A percentile compares a stretch with the other conserved stretches of the same genome.
These are phyloP conservation scores for Hippophae gyantsensis DNA, from an alignment of 306 rosid genomes.

Conservation along the genomic window DNA sequence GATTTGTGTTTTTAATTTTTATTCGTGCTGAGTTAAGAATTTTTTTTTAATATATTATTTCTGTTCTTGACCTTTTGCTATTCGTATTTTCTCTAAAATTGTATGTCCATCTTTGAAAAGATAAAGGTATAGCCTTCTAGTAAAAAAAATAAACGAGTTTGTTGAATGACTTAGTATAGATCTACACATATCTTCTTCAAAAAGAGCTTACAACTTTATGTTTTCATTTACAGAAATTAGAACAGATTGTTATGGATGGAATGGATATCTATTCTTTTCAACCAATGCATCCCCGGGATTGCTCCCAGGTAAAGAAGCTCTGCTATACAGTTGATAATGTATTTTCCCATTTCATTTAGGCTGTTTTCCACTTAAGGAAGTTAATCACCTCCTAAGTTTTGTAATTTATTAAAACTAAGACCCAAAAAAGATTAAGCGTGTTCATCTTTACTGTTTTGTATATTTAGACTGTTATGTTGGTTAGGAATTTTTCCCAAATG, in stretches of 20 bases:
- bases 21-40: too few species aligned
- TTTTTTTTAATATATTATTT: too few species aligned
- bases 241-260: constrained; percentile 56
- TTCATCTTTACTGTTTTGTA: too few species aligned
- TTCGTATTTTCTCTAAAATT: too few species aligned
- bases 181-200: background rate
- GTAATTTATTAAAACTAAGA: too few species aligned
- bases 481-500: too few species aligned
- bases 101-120: too few species aligned
- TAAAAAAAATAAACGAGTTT: background rate
- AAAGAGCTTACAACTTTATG: background rate
- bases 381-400: background rate
- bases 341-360: constrained; percentile 3
- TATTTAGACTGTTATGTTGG: too few species aligned
- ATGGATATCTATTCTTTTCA: constrained; percentile 71
- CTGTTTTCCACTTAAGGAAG: background rate
- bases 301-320: constrained; percentile 55
- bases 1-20: too few species aligned
- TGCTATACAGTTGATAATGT: constrained; percentile 2
- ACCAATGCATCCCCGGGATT: constrained; percentile 84
- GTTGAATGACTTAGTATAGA: background rate
- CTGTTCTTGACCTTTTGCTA: too few species aligned
- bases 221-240: constrained; percentile 51
- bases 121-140: background rate
- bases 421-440: too few species aligned